Conservation (phyloP, 1,284 basidiomycete genomes). For the Ganoderma multipileum region DNA sequence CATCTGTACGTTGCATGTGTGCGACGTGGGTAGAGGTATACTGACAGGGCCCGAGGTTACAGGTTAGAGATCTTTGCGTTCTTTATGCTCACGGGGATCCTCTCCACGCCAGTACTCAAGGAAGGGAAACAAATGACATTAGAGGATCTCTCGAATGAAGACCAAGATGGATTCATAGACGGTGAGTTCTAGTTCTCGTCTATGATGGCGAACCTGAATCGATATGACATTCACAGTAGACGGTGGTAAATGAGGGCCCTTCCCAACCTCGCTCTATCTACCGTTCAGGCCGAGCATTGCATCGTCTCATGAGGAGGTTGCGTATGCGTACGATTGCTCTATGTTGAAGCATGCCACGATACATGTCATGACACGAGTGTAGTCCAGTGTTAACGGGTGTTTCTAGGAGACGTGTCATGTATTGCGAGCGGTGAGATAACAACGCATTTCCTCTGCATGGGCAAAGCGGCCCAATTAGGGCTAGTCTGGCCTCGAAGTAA, state of each 20-base stretch:
- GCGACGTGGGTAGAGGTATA: not conserved
- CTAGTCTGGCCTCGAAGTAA: not conserved
- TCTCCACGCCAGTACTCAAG: slow-evolving; percentile 77
- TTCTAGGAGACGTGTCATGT: not conserved
- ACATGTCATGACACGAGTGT: no score
- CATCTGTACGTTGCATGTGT: slow-evolving; percentile 58
- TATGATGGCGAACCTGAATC: not conserved
- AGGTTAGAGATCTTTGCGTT: slow-evolving; percentile 76
- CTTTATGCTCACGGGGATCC: slow-evolving; percentile 84
- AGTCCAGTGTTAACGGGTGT: not conserved
- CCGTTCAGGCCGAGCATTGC: no score
- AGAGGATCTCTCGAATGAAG: slow-evolving; percentile 77
- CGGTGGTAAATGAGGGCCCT: not conserved
- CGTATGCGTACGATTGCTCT: no score
- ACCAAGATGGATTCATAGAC: slow-evolving; percentile 66
- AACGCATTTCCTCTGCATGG: not conserved
- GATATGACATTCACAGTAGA: not conserved
- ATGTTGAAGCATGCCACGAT: no score
- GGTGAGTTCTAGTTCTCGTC: not conserved
- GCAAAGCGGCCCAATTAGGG: not conserved
- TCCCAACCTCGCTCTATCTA: no score
- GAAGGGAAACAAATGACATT: slow-evolving; percentile 77
- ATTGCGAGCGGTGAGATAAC: not conserved
- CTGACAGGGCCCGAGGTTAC: slow-evolving; percentile 16
- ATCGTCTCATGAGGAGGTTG: no score